Percentiles rank a stretch among this genome's conserved stretches.
Evolutionary conservation across 164 flowering plant genomes (phyloP).

Genomic region (Magnolia officinalis): DNA sequence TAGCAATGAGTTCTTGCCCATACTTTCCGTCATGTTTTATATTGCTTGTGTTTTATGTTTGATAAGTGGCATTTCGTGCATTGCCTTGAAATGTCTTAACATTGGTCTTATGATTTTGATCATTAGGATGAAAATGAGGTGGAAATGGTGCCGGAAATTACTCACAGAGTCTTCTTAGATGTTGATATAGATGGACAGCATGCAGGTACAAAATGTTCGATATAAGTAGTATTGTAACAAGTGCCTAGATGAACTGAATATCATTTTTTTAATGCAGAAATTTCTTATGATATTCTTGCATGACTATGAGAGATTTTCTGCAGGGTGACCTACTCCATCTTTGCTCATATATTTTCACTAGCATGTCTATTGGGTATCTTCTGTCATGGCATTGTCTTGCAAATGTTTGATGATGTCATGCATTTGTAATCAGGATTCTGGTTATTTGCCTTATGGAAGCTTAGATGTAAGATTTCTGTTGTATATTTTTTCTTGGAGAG

Average conservation of each 20-base stretch:
- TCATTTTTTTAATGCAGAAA: not conserved
- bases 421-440: too few relatives aligned
- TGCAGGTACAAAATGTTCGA: slow-evolving; percentile 42
- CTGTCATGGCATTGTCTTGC: too few relatives aligned
- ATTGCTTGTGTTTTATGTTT: not conserved
- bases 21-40: not conserved
- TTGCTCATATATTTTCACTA: too few relatives aligned
- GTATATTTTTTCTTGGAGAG: too few relatives aligned
- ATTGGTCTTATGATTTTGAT: not conserved
- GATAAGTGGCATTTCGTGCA: not conserved
- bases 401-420: too few relatives aligned
- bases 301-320: too few relatives aligned
- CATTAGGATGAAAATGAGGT: slow-evolving; percentile 48
- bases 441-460: too few relatives aligned
- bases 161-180: slow-evolving; percentile 91
- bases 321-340: too few relatives aligned
- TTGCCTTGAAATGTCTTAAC: not conserved
- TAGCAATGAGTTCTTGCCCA: not conserved
- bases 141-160: slow-evolving; percentile 67
- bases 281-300: not conserved
- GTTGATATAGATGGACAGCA: slow-evolving; percentile 82
- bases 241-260: not conserved
- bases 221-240: not conserved
- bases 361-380: too few relatives aligned
- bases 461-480: too few relatives aligned